Base-by-base conservation (phyloP, 2,329 filamentous ascomycete genomes). In the Fusarium buxicola region DNA sequence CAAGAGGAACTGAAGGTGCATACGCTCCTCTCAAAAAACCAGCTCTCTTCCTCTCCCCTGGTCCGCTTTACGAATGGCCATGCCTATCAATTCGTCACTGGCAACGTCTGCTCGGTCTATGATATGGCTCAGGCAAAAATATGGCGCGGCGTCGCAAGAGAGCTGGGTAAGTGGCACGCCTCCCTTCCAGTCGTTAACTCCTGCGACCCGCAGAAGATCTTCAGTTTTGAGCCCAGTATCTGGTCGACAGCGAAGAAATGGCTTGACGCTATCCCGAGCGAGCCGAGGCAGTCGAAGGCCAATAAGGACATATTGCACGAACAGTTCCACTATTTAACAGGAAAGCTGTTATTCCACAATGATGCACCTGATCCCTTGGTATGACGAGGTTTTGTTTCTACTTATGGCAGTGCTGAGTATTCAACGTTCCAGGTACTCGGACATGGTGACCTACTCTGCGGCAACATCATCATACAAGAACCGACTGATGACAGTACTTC, bases 221-320 rank as follows among this genome's bases (percentile, higher is more conserved):
- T 68, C 15, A n/a, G 48, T 1, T 58, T 48, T 39, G 50, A 54
- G 30, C 62, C 66, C 1, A 52, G 66, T 15, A 39, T 68, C 8
- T 68, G 65, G 66, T 57, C 62, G 3, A 69, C 66, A 7, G 65
- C 66, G 2, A 68, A 53, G 36, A 68, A 62, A 30, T 68, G 66
- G 66, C 56, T 68, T 2, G 44, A 64, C 10, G 60, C 54, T 3
- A 57, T 68, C 2, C 59, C 66, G 4, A 51, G 40, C 8, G 21
- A 50, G 4, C 39, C 54, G 5, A 35, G 13, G 6, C 47, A 52
- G 9, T 30, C 60, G 25, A 31, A 31, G 6, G 30, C 52, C 1
- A 48, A 59, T 11, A 56, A 59, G n/a, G 31, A 47, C 1, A 13
- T 18, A 6, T 38, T 68, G 38, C 41, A 55, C 12, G 56, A 53